These are phyloP conservation scores for Atalantia buxifolia DNA, from an alignment of 345 rosid genomes.

Conservation along the genomic window DNA sequence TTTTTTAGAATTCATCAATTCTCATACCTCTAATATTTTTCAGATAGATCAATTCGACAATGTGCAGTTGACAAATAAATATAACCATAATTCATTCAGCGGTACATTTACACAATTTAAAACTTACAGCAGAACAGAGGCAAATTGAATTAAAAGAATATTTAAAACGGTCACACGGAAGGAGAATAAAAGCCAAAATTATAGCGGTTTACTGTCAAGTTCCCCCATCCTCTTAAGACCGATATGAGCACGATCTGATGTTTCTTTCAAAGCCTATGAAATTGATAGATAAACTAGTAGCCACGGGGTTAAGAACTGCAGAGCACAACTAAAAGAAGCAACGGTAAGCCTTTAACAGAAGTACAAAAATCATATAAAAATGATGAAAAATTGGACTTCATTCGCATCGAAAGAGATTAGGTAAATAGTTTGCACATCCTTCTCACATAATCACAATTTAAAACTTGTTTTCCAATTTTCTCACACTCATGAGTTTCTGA, in stretches of 20 bases:
- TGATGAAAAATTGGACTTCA: not conserved
- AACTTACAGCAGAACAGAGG: not conserved
- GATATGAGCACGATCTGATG: constrained; percentile 37
- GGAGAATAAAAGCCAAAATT: not conserved
- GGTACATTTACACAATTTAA: no score
- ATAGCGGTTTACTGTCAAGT: constrained; percentile 68
- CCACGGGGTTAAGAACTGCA: not conserved
- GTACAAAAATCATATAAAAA: not conserved
- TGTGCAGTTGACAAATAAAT: no score
- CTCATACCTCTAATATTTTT: no score
- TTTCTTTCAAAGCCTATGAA: constrained; percentile 57
- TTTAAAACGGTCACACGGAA: no score
- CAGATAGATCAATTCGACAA: no score
- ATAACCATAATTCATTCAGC: no score
- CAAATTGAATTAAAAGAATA: not conserved
- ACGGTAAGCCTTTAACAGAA: not conserved
- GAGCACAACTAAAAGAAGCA: not conserved
- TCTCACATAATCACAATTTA: not conserved
- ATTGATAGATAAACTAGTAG: constrained; percentile 7
- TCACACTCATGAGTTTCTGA: not conserved
- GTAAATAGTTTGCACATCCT: not conserved
- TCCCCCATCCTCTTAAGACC: constrained; percentile 98
- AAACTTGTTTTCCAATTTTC: not conserved
- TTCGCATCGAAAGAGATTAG: not conserved
- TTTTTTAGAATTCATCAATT: no score